Conservation (phyloP, 139 green algal genomes). For the Microglena sp. region DNA sequence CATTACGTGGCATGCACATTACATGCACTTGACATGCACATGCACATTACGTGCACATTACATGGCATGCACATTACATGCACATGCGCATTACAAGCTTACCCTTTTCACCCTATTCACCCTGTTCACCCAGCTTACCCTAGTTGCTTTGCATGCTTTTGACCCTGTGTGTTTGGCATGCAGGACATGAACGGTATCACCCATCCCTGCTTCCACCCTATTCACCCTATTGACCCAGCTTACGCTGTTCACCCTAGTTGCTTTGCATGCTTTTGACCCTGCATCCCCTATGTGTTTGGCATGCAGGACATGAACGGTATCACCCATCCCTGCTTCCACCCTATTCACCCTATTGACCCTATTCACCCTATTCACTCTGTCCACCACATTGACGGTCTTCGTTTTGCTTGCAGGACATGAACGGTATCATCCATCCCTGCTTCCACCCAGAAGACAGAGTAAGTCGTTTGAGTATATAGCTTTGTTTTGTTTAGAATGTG, state of each 20-base stretch:
- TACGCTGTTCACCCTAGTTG: neutral
- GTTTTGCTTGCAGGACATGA: conserved; percentile 82
- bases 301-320: conserved; percentile 98
- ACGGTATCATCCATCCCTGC: conserved; percentile 99
- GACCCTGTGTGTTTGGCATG: neutral
- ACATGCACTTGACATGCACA: too few species aligned
- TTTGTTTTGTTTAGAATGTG: too few species aligned
- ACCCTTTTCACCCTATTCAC: neutral
- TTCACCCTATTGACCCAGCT: neutral
- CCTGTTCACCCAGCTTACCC: neutral
- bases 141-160: neutral
- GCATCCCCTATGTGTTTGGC: neutral
- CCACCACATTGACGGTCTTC: neutral
- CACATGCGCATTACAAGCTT: neutral
- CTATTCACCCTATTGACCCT: neutral
- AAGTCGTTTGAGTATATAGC: conserved; percentile 4
- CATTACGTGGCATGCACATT: too few species aligned
- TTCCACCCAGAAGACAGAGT: conserved; percentile 97
- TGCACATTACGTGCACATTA: too few species aligned
- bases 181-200: conserved; percentile 99
- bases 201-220: too few species aligned
- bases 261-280: neutral
- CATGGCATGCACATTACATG: neutral
- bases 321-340: too few species aligned
- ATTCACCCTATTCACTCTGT: too few species aligned